A percentile compares a stretch with the other conserved stretches of the same genome.
Evolutionary conservation across 257 asterid genomes (phyloP).

Genomic region (Haberlea rhodopensis): DNA sequence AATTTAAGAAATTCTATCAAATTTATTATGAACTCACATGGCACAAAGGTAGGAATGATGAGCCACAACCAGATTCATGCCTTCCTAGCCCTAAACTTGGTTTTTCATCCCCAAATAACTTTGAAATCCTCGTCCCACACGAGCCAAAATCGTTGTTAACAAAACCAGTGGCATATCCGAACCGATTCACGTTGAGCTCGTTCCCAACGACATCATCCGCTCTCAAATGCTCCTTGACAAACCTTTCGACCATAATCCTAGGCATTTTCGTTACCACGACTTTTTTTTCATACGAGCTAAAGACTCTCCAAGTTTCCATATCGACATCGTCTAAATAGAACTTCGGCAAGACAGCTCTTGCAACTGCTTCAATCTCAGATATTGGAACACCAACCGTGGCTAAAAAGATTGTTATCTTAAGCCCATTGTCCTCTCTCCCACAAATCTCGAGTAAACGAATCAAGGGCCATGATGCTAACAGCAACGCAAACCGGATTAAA

Average conservation of each 20-base stretch:
- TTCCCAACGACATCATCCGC: slow-evolving; percentile 64
- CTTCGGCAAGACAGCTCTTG: slow-evolving; percentile 81
- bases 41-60: slow-evolving; percentile 48
- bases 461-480: slow-evolving; percentile 59
- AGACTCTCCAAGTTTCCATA: slow-evolving; percentile 62
- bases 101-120: slow-evolving; percentile 36
- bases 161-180: slow-evolving; percentile 66
- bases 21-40: slow-evolving; percentile 37
- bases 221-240: slow-evolving; percentile 66
- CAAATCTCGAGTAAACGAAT: slow-evolving; percentile 45
- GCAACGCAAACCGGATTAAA: slow-evolving; percentile 53
- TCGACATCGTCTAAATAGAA: slow-evolving; percentile 65
- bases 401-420: slow-evolving; percentile 56
- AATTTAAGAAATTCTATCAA: too few species aligned
- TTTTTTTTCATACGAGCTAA: slow-evolving; percentile 41
- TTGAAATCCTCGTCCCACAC: slow-evolving; percentile 29
- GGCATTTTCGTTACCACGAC: slow-evolving; percentile 76
- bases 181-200: slow-evolving; percentile 51
- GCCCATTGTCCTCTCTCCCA: slow-evolving; percentile 50
- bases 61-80: slow-evolving; percentile 25
- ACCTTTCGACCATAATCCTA: slow-evolving; percentile 73
- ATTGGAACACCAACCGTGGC: slow-evolving; percentile 57
- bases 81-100: slow-evolving; percentile 63
- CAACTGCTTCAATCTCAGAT: slow-evolving; percentile 58
- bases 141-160: slow-evolving; percentile 36